These are phyloP conservation scores for Pyrus pyrifolia DNA, from an alignment of 306 rosid species.

Conservation along the genomic window DNA sequence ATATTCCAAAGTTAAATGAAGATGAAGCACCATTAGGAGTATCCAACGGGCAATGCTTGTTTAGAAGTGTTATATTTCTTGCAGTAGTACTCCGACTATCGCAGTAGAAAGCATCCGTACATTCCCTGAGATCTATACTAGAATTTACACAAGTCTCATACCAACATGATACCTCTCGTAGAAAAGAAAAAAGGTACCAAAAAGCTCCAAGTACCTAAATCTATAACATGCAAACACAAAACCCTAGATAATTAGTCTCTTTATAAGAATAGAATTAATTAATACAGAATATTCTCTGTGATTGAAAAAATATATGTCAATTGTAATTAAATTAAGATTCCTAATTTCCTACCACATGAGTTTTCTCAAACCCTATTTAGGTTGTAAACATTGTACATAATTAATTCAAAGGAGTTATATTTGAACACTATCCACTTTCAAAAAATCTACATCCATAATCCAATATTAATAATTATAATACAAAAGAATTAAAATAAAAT, in stretches of 20 bases:
- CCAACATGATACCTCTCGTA: constrained; percentile 25
- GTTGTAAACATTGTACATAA: no score
- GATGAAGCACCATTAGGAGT: not conserved
- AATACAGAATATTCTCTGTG: no score
- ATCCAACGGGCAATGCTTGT: not conserved
- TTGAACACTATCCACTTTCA: no score
- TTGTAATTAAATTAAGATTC: no score
- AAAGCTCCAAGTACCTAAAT: constrained; percentile 18
- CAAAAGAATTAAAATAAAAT: no score
- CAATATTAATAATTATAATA: no score
- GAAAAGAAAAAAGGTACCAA: constrained; percentile 19
- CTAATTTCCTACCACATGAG: no score
- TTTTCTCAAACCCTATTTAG: no score
- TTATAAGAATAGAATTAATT: no score
- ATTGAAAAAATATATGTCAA: no score
- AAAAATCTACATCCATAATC: no score
- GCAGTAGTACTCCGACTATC: not conserved
- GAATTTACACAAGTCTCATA: not conserved
- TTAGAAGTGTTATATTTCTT: not conserved
- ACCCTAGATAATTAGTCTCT: not conserved
- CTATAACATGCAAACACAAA: not conserved
- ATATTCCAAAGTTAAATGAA: constrained; percentile 25
- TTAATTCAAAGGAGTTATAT: no score
- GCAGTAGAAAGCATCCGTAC: not conserved
- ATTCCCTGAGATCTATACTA: not conserved